A percentile compares a stretch with the other conserved stretches of the same genome.
phyloP scores from a whole-genome alignment of 495 filamentous ascomycete genomes.

The Aspergillus leporis region DNA sequence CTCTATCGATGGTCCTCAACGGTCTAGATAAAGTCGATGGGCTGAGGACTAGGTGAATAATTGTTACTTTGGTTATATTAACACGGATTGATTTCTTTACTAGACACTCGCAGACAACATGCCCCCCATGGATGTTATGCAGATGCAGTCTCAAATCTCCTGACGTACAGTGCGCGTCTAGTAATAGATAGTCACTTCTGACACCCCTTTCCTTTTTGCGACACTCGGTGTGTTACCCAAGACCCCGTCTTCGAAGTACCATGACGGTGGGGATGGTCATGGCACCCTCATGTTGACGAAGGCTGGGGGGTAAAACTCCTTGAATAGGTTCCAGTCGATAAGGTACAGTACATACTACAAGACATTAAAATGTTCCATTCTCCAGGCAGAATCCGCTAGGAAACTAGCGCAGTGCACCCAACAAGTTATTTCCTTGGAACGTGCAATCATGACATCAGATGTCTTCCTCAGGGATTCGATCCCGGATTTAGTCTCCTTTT shows the following conservation, averaged over 20 bases:
- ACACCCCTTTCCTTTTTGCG: neutral
- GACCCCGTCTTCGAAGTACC: neutral
- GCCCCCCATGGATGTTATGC: neutral
- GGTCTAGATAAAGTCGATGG: slow-evolving; percentile 3
- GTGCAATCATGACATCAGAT: slow-evolving; percentile 1
- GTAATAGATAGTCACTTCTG: neutral
- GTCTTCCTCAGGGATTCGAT: neutral
- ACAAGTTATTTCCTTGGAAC: slow-evolving; percentile 5
- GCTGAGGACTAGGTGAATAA: neutral
- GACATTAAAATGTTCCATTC: neutral
- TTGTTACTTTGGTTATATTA: neutral
- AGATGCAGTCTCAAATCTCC: slow-evolving; percentile 5
- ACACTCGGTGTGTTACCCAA: neutral
- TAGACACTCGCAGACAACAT: neutral
- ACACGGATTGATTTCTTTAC: neutral
- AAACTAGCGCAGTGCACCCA: neutral
- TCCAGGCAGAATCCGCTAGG: neutral
- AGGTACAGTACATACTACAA: neutral
- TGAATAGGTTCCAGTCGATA: neutral
- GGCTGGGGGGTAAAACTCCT: too few relatives aligned
- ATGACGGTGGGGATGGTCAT: neutral
- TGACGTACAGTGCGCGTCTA: neutral
- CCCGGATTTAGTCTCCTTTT: neutral
- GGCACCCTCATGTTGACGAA: neutral
- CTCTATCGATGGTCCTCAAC: neutral